These are phyloP conservation scores for Rhizopogon sp. DNA, from an alignment of 768 basidiomycete genomes.

Conservation along the genomic window DNA sequence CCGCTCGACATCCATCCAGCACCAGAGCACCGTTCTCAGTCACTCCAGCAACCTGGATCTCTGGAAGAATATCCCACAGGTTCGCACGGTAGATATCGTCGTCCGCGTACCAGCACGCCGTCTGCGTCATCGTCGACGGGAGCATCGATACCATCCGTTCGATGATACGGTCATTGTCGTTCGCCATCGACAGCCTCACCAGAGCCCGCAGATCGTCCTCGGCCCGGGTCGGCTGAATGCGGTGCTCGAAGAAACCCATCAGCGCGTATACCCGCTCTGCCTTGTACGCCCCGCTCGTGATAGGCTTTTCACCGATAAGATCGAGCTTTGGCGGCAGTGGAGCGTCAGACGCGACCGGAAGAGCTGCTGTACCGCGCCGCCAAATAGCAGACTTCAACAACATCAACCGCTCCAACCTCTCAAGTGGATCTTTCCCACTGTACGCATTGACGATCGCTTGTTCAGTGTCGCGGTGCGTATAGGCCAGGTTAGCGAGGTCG, in stretches of 20 bases:
- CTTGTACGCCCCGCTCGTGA: constrained; percentile 5
- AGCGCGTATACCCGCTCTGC: constrained; percentile 16
- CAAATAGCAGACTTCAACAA: constrained; percentile 15
- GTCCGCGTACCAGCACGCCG: constrained; percentile 15
- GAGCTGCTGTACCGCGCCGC: constrained; percentile 11
- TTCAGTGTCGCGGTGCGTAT: constrained; percentile 6
- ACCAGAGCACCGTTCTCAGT: constrained; percentile 13
- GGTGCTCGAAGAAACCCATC: constrained; percentile 20
- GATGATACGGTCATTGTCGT: constrained; percentile 16
- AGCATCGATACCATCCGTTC: constrained; percentile 19
- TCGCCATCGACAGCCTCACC: constrained; percentile 16
- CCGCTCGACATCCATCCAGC: constrained; percentile 13
- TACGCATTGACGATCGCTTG: constrained; percentile 11
- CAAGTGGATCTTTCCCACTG: constrained; percentile 3
- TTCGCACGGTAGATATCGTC: constrained; percentile 10
- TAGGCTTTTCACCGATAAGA: background rate
- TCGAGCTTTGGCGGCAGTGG: background rate
- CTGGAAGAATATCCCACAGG: constrained; percentile 15
- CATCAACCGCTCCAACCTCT: constrained; percentile 12
- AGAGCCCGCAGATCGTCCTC: constrained; percentile 14
- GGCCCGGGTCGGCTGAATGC: constrained; percentile 9
- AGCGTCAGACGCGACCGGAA: constrained; percentile 1
- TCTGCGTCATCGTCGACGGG: background rate
- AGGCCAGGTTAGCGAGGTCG: constrained; percentile 13
- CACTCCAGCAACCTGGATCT: constrained; percentile 15